A percentile compares a stretch with the other conserved stretches of the same genome.
phyloP scores from a whole-genome alignment of 2,329 filamentous ascomycete species.

The Penicillium paneum region DNA sequence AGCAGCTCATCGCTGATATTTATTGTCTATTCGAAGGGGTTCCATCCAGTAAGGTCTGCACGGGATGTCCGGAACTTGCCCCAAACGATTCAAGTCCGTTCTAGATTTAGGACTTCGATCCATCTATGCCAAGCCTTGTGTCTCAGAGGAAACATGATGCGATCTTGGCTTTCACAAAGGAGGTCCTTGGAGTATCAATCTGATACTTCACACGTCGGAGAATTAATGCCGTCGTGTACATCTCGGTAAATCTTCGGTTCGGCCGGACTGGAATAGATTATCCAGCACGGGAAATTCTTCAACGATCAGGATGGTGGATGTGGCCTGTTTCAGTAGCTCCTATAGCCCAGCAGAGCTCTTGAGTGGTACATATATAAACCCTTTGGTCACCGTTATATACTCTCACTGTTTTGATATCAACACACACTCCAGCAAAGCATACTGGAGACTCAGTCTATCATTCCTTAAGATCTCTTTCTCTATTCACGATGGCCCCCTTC shows the following conservation, averaged over 20 bases:
- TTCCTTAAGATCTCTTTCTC: neutral
- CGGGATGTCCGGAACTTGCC: neutral
- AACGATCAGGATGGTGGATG: neutral
- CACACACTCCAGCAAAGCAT: neutral
- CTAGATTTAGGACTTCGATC: neutral
- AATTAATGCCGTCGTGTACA: slow-evolving; percentile 5
- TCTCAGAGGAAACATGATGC: neutral
- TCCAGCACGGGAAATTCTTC: slow-evolving; percentile 2
- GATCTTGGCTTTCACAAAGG: neutral
- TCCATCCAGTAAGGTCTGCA: neutral
- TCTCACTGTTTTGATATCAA: neutral
- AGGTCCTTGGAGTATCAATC: neutral
- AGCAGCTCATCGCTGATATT: neutral
- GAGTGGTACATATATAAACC: slow-evolving; percentile 14
- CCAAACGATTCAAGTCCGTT: neutral
- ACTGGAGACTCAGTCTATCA: neutral
- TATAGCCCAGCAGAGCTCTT: too few relatives aligned
- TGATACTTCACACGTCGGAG: slow-evolving; percentile 15
- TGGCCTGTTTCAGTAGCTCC: neutral
- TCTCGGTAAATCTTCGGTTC: neutral
- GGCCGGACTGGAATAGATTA: neutral
- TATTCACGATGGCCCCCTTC: slow-evolving; percentile 22
- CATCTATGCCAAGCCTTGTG: slow-evolving; percentile 9
- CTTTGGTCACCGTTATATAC: neutral
- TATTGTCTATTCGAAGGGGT: neutral